Base-by-base conservation (phyloP, 2,329 filamentous ascomycete species). In the Lasiodiplodia sp. region DNA sequence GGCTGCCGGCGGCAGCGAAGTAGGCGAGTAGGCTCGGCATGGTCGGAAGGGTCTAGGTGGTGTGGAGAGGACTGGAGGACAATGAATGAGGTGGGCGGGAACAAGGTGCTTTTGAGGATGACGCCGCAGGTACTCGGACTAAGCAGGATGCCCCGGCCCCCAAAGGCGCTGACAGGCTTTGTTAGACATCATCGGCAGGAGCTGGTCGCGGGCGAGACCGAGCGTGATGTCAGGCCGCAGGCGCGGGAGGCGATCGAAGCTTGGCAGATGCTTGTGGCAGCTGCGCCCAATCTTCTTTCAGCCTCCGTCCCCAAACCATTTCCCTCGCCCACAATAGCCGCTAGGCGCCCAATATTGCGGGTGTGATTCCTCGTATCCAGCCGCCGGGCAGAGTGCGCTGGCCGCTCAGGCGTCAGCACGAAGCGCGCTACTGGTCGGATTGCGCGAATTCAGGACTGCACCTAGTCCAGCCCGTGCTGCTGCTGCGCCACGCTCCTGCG, bases 1-100 rank as follows among this genome's bases (percentile, higher is more conserved):
- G 7, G 60, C 58, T 52, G 18, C 58, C 67, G n/a, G 38, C 51
- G 7, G 60, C 51, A 16, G 67, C 60, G 16, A 68, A 28, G 21
- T 23, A 64, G 2, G 67, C 40, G 38, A 23, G 47, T 7, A 57
- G 38, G 47, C 38, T 28, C 28, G 51, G 67, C 67, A 68, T 68
- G 49, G 47, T 44, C 31, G 31, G 10, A 49, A 21, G 8, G 57
- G 14, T 12, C 4, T 23, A 10, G 25, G 25, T 5, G 47, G 34
- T 23, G 57, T 23, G 37, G 34, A 40, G 49, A 34, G 25, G 49
- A 44, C 31, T 37, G 47, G 44, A 47, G 66, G 38, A 52, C 7
- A 23, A 53, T 25, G 21, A 37, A 44, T 4, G 44, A 18, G n/a
- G 18, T 47, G 44, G 44, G 44, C 18, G 44, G 44, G 44, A 47